Percentiles rank a stretch among this genome's conserved stretches.
These are phyloP conservation scores for Aspergillus ostianus DNA, from an alignment of 495 filamentous ascomycete species.

Conservation along the genomic window DNA sequence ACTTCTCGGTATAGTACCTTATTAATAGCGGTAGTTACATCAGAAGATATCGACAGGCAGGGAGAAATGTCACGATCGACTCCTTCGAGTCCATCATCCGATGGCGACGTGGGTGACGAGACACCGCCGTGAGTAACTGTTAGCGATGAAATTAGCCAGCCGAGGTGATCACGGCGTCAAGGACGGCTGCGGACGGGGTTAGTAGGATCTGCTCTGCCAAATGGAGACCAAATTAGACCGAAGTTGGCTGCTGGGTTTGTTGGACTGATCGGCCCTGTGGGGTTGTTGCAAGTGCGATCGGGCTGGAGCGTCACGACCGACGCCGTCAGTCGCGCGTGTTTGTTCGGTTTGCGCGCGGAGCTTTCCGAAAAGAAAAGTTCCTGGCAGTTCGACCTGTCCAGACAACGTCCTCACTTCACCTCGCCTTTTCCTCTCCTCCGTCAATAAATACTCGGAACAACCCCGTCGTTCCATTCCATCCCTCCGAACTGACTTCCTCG, in stretches of 20 bases:
- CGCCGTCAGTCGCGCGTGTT: constrained; percentile 5
- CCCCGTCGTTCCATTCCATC: not conserved
- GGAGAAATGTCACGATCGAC: too few relatives aligned
- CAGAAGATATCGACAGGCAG: too few relatives aligned
- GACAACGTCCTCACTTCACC: not conserved
- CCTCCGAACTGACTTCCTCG: not conserved
- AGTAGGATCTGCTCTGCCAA: too few relatives aligned
- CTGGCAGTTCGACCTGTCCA: constrained; percentile 2
- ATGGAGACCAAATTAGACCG: too few relatives aligned
- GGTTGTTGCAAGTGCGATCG: not conserved
- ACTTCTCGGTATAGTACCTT: too few relatives aligned
- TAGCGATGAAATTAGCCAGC: not conserved
- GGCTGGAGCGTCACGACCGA: not conserved
- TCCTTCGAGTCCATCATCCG: not conserved
- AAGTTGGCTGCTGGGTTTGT: not conserved
- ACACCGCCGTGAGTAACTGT: not conserved
- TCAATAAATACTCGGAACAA: not conserved
- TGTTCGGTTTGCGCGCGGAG: constrained; percentile 17
- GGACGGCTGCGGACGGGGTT: not conserved
- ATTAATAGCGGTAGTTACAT: too few relatives aligned
- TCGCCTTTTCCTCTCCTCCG: not conserved
- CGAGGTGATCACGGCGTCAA: not conserved
- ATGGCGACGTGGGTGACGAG: not conserved
- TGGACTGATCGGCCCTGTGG: not conserved
- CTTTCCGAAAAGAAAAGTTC: constrained; percentile 7